Base-by-base conservation (phyloP, 2,329 filamentous ascomycete genomes). In the Grosmannia huntii region DNA sequence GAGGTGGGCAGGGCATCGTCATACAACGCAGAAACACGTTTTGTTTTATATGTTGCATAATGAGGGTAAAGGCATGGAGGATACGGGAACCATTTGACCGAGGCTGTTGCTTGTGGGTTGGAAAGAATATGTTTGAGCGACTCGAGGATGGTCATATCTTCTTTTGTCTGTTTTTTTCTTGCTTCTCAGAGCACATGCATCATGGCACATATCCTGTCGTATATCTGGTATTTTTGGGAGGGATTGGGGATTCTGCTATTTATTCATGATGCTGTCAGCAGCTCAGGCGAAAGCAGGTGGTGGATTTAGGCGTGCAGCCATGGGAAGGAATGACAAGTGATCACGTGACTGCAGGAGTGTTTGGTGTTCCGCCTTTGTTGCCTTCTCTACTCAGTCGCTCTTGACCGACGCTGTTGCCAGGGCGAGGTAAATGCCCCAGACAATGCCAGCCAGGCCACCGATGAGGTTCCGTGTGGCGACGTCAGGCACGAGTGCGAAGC, bases 391-490 rank as follows among this genome's bases (percentile, higher is more conserved):
- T 41, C 25, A 3, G 7, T 38, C 4, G 9, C n/a, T 9, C 27
- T 19, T 27, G 36, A 28, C 36, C 25, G 52, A 9, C 5, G 41
- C 55, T 11, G 57, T 58, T 33, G 71, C 74, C 65, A 89, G 70
- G 66, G 83, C 87, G 68, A 89, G 70, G 68, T 87, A 89, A 53
- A 89, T 73, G 0, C 84, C 83, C 87, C 87, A 90, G 11, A 75
- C 77, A 31, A 90, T 74, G 9, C 86, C 86, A 27, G 85, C 85
- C 51, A 85, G 70, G 66, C 82, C 81, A 1, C 82, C 85, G 64
- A 88, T 79, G 25, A 89, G 71, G 51, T 84, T 83, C 56, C 86
- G 74, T 57, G 79, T 76, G 66, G 87, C 78, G 3, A 88, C 78
- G 41, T 81, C 85, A 59, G 85, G 76, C 59, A 89, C 74, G 23